Evolutionary conservation across 768 basidiomycete genomes (phyloP).

Genomic region (Lentinula sp.): DNA sequence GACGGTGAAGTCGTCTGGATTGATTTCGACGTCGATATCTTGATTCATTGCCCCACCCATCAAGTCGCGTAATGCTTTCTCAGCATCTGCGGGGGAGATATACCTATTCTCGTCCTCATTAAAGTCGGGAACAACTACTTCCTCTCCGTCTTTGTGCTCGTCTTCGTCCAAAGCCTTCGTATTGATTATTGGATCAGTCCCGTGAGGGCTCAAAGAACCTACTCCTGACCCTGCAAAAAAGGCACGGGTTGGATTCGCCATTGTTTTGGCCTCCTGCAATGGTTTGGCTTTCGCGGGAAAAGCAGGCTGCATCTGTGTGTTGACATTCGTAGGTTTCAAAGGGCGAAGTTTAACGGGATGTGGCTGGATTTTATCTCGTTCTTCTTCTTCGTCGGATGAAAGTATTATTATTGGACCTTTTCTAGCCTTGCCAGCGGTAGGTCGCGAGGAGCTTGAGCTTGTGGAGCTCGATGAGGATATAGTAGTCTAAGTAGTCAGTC

Average conservation of each 20-base stretch:
- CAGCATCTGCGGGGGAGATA: conserved; percentile 52
- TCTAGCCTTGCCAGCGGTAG: not conserved
- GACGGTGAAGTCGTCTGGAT: conserved; percentile 65
- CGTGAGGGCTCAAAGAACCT: not conserved
- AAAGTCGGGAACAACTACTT: conserved; percentile 21
- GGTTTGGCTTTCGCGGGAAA: not conserved
- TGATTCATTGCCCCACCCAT: conserved; percentile 62
- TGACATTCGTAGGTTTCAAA: not conserved
- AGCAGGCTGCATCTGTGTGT: not conserved
- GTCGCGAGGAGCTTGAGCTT: not conserved
- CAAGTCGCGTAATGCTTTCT: conserved; percentile 72
- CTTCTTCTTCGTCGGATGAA: conserved; percentile 7
- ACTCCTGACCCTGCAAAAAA: not conserved
- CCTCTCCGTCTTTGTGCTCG: conserved; percentile 21
- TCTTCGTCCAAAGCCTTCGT: not conserved
- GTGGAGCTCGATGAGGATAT: not conserved
- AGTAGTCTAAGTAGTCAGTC: not conserved
- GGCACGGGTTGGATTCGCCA: not conserved
- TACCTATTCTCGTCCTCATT: conserved; percentile 20
- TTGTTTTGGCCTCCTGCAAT: not conserved
- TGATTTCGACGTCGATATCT: conserved; percentile 49
- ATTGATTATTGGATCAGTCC: not conserved
- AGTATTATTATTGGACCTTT: not conserved
- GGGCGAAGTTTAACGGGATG: not conserved
- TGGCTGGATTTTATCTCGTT: not conserved